Percentiles rank a stretch among this genome's conserved stretches.
phyloP scores from a whole-genome alignment of 257 asterid species.

The Cinchona pubescens region DNA sequence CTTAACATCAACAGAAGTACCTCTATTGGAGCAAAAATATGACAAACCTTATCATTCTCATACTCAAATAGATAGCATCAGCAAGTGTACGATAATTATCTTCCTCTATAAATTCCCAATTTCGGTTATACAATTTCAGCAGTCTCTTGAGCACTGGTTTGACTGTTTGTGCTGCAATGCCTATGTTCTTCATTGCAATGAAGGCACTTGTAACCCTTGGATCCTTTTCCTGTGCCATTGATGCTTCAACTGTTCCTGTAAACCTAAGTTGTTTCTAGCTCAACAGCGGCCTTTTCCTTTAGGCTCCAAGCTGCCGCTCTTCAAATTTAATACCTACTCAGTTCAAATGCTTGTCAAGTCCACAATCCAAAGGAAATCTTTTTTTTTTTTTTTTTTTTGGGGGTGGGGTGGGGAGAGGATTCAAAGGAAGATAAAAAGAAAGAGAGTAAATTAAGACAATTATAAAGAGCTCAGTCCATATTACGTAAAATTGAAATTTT shows the following conservation, averaged over 20 bases:
- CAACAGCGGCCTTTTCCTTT: no score
- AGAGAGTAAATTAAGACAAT: neutral
- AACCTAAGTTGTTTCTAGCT: neutral
- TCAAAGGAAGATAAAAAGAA: no score
- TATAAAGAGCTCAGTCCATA: neutral
- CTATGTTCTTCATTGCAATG: conserved; percentile 46
- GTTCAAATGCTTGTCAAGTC: neutral
- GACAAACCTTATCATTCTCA: conserved; percentile 48
- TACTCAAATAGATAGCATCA: conserved; percentile 61
- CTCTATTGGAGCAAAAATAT: neutral
- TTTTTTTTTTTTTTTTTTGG: no score
- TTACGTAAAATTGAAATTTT: neutral
- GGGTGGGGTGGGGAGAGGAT: no score
- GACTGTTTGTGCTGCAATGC: conserved; percentile 28
- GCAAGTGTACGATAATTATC: conserved; percentile 53
- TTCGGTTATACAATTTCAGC: conserved; percentile 28
- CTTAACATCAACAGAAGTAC: neutral
- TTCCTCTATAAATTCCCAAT: conserved; percentile 61
- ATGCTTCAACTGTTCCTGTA: neutral
- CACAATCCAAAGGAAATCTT: neutral
- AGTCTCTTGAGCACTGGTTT: conserved; percentile 53
- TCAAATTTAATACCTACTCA: neutral
- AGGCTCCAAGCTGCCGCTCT: neutral
- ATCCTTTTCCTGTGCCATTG: conserved; percentile 28
- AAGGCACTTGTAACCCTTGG: conserved; percentile 33